Conservation (phyloP, 139 green algal species). For the Tetraselmis chui region DNA sequence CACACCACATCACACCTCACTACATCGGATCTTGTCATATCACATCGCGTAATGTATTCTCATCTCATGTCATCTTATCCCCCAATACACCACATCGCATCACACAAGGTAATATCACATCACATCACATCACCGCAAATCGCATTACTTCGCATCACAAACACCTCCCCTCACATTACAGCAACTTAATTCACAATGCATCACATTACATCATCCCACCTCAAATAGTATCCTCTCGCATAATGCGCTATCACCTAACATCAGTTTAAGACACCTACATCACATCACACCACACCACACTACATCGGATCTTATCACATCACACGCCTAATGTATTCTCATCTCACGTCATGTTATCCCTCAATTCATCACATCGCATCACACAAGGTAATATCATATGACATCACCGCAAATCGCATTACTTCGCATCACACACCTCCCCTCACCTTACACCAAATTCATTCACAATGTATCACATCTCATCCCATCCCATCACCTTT, state of each 20-base stretch:
- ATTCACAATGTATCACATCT: no score
- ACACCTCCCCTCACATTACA: neutral
- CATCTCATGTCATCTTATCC: no score
- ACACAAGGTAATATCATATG: no score
- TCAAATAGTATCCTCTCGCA: neutral
- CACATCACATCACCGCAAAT: neutral
- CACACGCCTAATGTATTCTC: no score
- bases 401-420: no score
- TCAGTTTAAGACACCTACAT: neutral
- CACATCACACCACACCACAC: neutral
- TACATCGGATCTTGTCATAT: conserved; percentile 3
- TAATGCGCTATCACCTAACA: neutral
- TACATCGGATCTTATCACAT: neutral
- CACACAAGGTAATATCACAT: no score
- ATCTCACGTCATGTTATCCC: no score
- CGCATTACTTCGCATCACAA: neutral
- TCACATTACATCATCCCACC: neutral
- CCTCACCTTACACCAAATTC: no score
- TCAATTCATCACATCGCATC: no score
- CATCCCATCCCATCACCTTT: no score
- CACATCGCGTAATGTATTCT: neutral
- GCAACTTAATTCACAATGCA: neutral
- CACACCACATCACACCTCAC: neutral
- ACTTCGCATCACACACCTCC: no score
- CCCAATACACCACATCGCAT: no score